Conservation (phyloP, 257 asterid genomes). For the Solanum pennellii region DNA sequence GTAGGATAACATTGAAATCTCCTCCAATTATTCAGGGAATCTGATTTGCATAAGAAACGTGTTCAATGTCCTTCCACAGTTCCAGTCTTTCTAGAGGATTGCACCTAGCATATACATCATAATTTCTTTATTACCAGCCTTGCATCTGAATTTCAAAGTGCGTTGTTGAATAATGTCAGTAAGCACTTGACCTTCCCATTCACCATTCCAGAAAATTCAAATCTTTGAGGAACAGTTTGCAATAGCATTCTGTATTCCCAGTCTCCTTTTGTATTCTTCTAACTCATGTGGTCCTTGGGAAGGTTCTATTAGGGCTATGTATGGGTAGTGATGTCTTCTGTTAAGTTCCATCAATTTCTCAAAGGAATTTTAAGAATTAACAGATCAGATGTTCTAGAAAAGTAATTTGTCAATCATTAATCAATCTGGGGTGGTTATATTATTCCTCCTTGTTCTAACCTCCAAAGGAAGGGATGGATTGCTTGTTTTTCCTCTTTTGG, state of each 20-base stretch:
- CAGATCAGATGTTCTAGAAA: neutral
- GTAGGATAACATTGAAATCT: neutral
- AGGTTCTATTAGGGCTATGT: neutral
- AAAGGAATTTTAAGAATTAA: neutral
- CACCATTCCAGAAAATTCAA: neutral
- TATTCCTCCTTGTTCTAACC: neutral
- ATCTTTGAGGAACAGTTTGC: neutral
- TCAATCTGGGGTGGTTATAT: neutral
- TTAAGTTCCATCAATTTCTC: neutral
- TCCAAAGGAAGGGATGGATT: neutral
- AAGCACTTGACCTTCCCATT: neutral
- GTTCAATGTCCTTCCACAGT: neutral
- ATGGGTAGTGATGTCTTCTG: neutral
- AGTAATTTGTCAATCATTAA: neutral
- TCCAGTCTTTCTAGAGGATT: neutral
- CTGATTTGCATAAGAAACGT: neutral
- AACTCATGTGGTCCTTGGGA: neutral
- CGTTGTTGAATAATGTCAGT: neutral
- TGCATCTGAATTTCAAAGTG: neutral
- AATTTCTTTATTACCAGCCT: neutral
- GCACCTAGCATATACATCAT: neutral
- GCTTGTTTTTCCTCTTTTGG: neutral
- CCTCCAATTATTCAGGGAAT: neutral
- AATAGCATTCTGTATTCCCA: neutral
- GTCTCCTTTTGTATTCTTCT: neutral